phyloP scores from a whole-genome alignment of 1,139 yeast genomes.

The Hanseniaspora sp. region DNA sequence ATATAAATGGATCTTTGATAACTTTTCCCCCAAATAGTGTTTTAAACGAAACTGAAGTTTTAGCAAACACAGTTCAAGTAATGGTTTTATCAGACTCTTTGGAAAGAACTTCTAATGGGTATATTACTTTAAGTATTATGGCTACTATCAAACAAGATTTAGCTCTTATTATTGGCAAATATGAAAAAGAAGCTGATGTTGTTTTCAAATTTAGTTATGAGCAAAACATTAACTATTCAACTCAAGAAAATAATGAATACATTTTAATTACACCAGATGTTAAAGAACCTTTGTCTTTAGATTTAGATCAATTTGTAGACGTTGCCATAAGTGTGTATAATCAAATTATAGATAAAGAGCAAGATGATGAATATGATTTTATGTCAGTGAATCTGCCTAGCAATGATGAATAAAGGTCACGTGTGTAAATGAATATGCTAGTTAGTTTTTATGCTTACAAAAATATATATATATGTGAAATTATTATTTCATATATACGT shows the following conservation, averaged over 20 bases:
- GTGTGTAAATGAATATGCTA: no score
- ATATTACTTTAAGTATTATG: background rate
- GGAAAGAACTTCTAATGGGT: slow-evolving; percentile 1
- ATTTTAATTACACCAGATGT: slow-evolving; percentile 5
- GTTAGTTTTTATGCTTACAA: no score
- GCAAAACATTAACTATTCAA: background rate
- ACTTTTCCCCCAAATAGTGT: background rate
- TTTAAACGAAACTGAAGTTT: background rate
- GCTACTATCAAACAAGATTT: background rate
- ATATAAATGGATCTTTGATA: slow-evolving; percentile 4
- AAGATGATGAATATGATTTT: background rate
- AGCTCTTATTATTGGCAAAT: background rate
- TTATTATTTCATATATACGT: background rate
- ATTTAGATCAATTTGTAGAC: slow-evolving; percentile 2
- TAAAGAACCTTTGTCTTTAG: slow-evolving; percentile 3
- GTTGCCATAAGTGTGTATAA: background rate
- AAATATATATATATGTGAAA: no score
- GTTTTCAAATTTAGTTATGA: background rate
- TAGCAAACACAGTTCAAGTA: background rate
- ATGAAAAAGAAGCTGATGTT: background rate
- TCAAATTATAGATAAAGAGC: background rate
- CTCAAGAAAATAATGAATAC: background rate
- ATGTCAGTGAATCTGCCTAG: slow-evolving; percentile 9
- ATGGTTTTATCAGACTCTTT: background rate
- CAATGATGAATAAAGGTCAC: slow-evolving; percentile 3